Evolutionary conservation across 2,329 filamentous ascomycete genomes (phyloP).

Genomic region (Arthrobotrys entomopaga): DNA sequence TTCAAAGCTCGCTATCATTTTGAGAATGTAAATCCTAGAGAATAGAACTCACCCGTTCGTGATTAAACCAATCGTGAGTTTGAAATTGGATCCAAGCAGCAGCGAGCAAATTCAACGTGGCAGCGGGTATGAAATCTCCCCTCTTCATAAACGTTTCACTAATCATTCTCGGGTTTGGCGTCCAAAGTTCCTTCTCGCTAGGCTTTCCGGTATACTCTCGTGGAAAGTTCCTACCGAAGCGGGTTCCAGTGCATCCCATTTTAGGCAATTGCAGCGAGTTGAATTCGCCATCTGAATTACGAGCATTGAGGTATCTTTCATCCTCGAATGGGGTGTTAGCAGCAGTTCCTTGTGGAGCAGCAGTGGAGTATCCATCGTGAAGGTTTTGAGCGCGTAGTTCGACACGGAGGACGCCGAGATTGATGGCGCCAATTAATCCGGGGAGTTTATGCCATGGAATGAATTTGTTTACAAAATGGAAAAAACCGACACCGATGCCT

Average conservation of each 20-base stretch:
- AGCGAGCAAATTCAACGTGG: constrained; percentile 64
- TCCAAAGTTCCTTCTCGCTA: constrained; percentile 63
- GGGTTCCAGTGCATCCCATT: constrained; percentile 65
- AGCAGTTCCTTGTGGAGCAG: constrained; percentile 61
- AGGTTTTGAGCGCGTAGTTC: constrained; percentile 65
- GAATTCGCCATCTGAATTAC: constrained; percentile 65
- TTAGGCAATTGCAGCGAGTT: constrained; percentile 63
- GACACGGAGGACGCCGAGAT: constrained; percentile 63
- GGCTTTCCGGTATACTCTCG: constrained; percentile 62
- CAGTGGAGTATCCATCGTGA: constrained; percentile 63
- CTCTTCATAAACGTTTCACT: constrained; percentile 64
- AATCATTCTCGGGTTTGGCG: constrained; percentile 64
- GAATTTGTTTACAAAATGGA: constrained; percentile 62
- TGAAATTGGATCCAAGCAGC: constrained; percentile 68
- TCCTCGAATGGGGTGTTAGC: constrained; percentile 59
- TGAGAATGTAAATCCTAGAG: neutral
- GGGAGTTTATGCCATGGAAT: constrained; percentile 65
- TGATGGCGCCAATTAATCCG: constrained; percentile 62
- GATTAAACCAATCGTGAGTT: constrained; percentile 64
- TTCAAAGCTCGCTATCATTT: neutral
- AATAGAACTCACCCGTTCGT: constrained; percentile 57
- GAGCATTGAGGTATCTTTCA: constrained; percentile 60
- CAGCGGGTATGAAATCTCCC: constrained; percentile 64
- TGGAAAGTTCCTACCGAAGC: constrained; percentile 65
- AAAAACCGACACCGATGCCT: constrained; percentile 60